Percentiles rank a stretch among this genome's conserved stretches.
Evolutionary conservation across 1,284 basidiomycete genomes (phyloP).

Genomic region (Porogramme epimiltina): DNA sequence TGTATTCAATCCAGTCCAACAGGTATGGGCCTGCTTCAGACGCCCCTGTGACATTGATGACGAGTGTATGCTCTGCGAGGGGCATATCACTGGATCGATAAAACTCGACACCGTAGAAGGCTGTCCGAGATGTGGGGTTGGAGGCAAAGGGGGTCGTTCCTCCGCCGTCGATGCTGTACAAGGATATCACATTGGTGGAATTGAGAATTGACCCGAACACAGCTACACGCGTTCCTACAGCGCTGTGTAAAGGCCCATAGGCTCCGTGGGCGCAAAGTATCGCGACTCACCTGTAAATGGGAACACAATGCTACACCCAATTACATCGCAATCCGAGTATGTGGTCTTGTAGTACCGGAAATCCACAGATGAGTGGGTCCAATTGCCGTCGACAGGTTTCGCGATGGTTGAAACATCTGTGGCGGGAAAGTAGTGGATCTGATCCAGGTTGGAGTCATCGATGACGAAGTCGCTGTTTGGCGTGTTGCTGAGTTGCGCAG

Average conservation of each 20-base stretch:
- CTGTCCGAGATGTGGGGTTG: too few relatives aligned
- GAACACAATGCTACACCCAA: background rate
- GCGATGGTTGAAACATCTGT: background rate
- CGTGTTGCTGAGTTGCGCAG: background rate
- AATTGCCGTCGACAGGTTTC: background rate
- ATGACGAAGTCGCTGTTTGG: background rate
- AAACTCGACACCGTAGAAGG: too few relatives aligned
- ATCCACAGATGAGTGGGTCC: background rate
- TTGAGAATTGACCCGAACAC: background rate
- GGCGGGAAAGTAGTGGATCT: background rate
- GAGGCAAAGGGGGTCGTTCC: too few relatives aligned
- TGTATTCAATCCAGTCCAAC: slow-evolving; percentile 3
- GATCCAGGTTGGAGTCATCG: background rate
- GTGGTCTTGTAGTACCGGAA: background rate
- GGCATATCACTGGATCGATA: too few relatives aligned
- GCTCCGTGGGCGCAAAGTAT: background rate
- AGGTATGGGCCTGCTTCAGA: background rate
- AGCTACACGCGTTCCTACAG: background rate
- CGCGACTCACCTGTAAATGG: background rate
- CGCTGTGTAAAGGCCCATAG: background rate
- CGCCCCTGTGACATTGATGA: background rate
- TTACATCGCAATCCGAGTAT: background rate
- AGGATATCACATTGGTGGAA: background rate
- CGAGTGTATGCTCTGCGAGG: background rate
- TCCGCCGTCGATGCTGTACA: background rate